phyloP scores from a whole-genome alignment of 768 basidiomycete species.

The Fomitopsis serialis region DNA sequence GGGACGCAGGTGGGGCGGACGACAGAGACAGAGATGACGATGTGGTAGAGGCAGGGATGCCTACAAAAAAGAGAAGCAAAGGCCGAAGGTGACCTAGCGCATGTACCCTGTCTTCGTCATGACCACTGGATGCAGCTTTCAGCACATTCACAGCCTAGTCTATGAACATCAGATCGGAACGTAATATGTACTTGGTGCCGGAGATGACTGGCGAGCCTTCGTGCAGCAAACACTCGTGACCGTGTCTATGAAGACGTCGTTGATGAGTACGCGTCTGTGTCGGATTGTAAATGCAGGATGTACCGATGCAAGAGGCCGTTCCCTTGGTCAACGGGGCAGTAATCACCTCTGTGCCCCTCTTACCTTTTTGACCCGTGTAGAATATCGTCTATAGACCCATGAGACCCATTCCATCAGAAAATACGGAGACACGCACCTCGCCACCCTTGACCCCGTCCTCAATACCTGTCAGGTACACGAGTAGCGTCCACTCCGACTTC shows the following conservation, averaged over 20 bases:
- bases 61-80: conserved; percentile 51
- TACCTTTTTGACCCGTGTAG: conserved; percentile 51
- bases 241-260: conserved; percentile 33
- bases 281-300: not conserved
- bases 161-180: conserved; percentile 69
- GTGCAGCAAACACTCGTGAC: conserved; percentile 66
- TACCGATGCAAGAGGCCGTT: conserved; percentile 64
- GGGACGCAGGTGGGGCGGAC: conserved; percentile 50
- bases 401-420: not conserved
- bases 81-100: conserved; percentile 28
- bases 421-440: conserved; percentile 35
- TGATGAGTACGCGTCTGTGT: not conserved
- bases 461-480: conserved; percentile 65
- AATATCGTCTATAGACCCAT: conserved; percentile 52
- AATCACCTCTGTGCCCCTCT: conserved; percentile 39
- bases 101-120: not conserved
- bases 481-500: conserved; percentile 72
- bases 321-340: conserved; percentile 53
- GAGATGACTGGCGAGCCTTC: conserved; percentile 61
- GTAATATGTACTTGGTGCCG: conserved; percentile 66
- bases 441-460: conserved; percentile 75
- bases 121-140: not conserved
- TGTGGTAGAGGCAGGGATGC: conserved; percentile 86
- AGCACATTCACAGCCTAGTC: conserved; percentile 17
- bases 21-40: conserved; percentile 92